phyloP scores from a whole-genome alignment of 202 grass and related monocot species.

The Digitaria exilis region DNA sequence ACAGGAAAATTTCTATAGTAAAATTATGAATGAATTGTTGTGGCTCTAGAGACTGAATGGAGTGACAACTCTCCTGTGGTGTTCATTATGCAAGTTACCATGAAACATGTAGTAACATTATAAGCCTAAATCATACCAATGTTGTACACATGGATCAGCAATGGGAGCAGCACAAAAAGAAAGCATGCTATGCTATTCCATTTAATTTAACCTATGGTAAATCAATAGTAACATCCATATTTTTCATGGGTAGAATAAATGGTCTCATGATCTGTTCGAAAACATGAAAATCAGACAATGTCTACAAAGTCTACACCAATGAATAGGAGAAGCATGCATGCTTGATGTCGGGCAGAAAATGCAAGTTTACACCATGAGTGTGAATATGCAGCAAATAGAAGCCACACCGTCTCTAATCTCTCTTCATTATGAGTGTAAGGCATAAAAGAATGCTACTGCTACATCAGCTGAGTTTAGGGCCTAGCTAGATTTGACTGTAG shows the following conservation, averaged over 20 bases:
- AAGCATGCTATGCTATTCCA: not conserved
- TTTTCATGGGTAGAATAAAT: not conserved
- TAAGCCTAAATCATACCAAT: not conserved
- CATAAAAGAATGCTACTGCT: not conserved
- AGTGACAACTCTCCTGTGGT: not conserved
- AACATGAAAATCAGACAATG: not conserved
- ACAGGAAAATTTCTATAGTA: not conserved
- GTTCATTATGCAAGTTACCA: not conserved
- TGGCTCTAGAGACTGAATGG: not conserved
- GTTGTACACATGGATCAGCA: not conserved
- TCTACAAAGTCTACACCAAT: not conserved
- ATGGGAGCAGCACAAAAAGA: not conserved
- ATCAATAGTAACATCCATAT: not conserved
- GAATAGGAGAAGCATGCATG: not conserved
- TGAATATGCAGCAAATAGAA: not conserved
- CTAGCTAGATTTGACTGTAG: not conserved
- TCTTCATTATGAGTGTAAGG: not conserved
- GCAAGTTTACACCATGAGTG: not conserved
- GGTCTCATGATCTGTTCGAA: not conserved
- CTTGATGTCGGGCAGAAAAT: not conserved
- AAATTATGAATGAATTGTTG: not conserved
- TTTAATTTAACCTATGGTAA: not conserved
- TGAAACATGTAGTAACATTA: not conserved
- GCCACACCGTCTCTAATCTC: not conserved
- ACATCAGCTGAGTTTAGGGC: not conserved